Base-by-base conservation (phyloP, 2,329 filamentous ascomycete species). In the Teratosphaeria epicoccoides region DNA sequence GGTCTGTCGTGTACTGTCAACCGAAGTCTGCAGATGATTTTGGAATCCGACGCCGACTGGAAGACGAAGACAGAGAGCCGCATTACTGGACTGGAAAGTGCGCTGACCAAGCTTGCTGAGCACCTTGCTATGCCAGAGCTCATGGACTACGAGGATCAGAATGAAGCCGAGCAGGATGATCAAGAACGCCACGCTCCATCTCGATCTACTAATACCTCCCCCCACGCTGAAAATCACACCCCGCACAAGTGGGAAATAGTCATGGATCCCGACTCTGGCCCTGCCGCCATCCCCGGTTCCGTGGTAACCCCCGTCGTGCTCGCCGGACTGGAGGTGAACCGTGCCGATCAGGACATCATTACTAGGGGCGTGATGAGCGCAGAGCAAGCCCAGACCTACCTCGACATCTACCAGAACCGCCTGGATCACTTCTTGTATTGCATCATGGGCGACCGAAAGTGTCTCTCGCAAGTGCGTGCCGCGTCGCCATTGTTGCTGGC, bases 41-140 rank as follows among this genome's bases (percentile, higher is more conserved):
- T 73, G 23, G 69, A 72, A 49, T 63, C 63, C 37, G 70, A 72
- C 58, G 65, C 61, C 22, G 60, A 59, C 60, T 74, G 71, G 71
- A 73, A 73, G 59, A 61, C 65, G 2, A 54, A 61, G 9, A 63
- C 73, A 33, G 65, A 68, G 17, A 58, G 63, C 44, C 71, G 70
- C 49, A 61, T 73, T 4, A 61, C 59, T 20, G 57, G 55, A 2
- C 58, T 73, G 14, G 70, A 73, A 59, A 58, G 62, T 11, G 64
- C 65, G 2, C 61, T 72, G 20, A 55, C 58, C 26, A 64, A 62
- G 23, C 59, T 62, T 11, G 58, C 52, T 1, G 52, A 51, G 23
- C 57, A 61, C 53, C 25, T 62, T 2, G 53, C 56, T 7, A 20
- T 61, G 24, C 54, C 57, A 9, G 57, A 61, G 20, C 37, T 61